phyloP scores from a whole-genome alignment of 352 stramenopile genomes.

The Phytopythium mirpurense region DNA sequence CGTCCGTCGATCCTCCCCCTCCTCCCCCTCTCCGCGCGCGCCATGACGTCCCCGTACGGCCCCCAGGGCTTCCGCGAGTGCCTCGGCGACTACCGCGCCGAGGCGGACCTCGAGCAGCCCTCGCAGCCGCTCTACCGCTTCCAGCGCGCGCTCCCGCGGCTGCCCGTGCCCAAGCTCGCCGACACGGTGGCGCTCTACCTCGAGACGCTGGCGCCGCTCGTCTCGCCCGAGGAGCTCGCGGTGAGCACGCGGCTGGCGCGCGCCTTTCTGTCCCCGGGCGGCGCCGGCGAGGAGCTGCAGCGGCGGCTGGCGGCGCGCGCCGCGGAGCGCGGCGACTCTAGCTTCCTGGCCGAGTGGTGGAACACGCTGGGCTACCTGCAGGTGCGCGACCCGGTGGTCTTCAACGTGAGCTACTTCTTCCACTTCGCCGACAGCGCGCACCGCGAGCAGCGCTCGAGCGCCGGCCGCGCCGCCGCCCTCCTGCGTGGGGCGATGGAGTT shows the following conservation, averaged over 20 bases:
- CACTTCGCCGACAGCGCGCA: conserved; percentile 69
- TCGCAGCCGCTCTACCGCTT: conserved; percentile 67
- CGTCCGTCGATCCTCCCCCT: conserved; percentile 4
- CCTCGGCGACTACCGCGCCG: conserved; percentile 85
- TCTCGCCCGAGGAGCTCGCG: conserved; percentile 64
- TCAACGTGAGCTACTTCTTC: conserved; percentile 92
- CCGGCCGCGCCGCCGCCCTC: conserved; percentile 73
- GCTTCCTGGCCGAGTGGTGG: conserved; percentile 74
- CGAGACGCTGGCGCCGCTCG: conserved; percentile 82
- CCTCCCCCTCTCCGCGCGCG: conserved; percentile 6
- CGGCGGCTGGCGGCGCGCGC: conserved; percentile 53
- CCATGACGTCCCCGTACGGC: conserved; percentile 24
- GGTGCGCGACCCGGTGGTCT: conserved; percentile 74
- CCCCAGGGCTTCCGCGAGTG: conserved; percentile 93
- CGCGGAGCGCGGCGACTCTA: conserved; percentile 54
- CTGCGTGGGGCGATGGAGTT: conserved; percentile 87
- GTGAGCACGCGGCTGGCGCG: conserved; percentile 55
- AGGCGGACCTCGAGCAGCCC: conserved; percentile 55
- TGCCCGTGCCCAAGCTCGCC: conserved; percentile 89
- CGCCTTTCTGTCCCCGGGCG: conserved; percentile 53
- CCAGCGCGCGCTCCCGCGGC: conserved; percentile 80
- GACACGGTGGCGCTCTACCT: conserved; percentile 91
- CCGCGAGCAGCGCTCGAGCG: conserved; percentile 49
- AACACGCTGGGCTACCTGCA: conserved; percentile 74
- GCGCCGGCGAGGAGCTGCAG: conserved; percentile 77